Base-by-base conservation (phyloP, 1,284 basidiomycete species). In the Cryptococcus hybrid region DNA sequence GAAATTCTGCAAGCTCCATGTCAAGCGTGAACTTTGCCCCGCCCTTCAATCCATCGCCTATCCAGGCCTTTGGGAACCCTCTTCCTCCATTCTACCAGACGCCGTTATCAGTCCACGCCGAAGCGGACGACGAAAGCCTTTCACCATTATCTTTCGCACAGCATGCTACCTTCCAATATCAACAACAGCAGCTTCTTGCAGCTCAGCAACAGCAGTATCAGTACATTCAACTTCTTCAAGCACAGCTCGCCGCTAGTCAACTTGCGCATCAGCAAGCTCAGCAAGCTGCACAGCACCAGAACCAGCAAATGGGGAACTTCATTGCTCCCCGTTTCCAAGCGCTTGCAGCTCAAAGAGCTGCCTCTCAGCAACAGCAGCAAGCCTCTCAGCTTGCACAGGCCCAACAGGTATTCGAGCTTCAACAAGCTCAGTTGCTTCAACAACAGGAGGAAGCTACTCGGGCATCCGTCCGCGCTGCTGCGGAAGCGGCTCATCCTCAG, bases 271-370 rank as follows among this genome's bases (percentile, higher is more conserved):
- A 58, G 36, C 47, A 49, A 34, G 47, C 50, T 4, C 57, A 58
- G n/a, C 47, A 53, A 35, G 55, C 56, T 37, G 55, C 45, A 8
- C 58, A 56, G 24, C 55, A 55, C 47, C 61, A 69, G 55, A 63
- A 67, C 47, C 68, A 70, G 56, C 67, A 71, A 48, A 70, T 73
- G 64, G 73, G 74, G 37, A 88, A 82, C 64, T 93, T 92, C 72
- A 85, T 88, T 69, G 87, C 90, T 47, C 90, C 91, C 43, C 86
- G 91, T 37, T 93, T 93, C 74, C 89, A 87, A 37, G 89, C 89
- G 43, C 81, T 92, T 55, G 89, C 88, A 37, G 86, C 87, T 11
- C 88, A 89, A 68, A 75, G 73, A n/a, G 66, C 60, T 4, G 67
- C 66, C 1, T 58, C 67, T 47, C 69, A 81, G 63, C 65, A 67